Evolutionary conservation across 192 early-diverging fungal genomes (phyloP).

Genomic region (Coemansia erecta): DNA sequence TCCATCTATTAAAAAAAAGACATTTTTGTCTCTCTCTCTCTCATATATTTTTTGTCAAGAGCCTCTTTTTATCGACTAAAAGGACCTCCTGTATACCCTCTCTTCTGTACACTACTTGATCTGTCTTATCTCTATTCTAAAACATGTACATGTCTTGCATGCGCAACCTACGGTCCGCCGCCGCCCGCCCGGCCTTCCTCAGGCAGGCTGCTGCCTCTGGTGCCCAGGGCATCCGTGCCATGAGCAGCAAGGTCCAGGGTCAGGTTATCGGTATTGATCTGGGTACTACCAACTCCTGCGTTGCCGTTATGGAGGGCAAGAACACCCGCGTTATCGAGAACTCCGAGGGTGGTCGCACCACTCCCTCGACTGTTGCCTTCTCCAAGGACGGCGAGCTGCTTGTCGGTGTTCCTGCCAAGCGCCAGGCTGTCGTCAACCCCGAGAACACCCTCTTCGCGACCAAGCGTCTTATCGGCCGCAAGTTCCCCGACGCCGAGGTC

Average conservation of each 20-base stretch:
- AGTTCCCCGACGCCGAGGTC: conserved; percentile 85
- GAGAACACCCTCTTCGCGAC: conserved; percentile 90
- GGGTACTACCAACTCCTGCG: conserved; percentile 99
- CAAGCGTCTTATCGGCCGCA: conserved; percentile 89
- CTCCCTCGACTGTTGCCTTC: conserved; percentile 92
- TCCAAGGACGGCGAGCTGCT: conserved; percentile 83
- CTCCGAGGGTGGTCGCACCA: conserved; percentile 88
- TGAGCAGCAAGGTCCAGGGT: conserved; percentile 68
- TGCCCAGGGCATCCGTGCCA: conserved; percentile 35
- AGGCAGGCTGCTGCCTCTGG: conserved; percentile 9
- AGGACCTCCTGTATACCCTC: neutral
- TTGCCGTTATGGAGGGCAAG: conserved; percentile 98
- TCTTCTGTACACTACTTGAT: conserved; percentile 9
- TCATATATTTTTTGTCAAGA: no score
- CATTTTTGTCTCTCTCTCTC: neutral
- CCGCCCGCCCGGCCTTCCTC: conserved; percentile 31
- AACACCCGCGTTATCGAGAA: conserved; percentile 96
- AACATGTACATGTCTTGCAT: conserved; percentile 56
- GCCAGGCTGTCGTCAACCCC: conserved; percentile 87
- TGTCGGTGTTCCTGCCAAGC: conserved; percentile 93
- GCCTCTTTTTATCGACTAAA: no score
- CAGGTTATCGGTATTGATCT: conserved; percentile 97
- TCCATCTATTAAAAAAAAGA: no score
- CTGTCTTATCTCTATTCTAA: conserved; percentile 1
- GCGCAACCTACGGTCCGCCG: conserved; percentile 47